Conservation (phyloP, 106 monocot species). For the Allium cepa region DNA sequence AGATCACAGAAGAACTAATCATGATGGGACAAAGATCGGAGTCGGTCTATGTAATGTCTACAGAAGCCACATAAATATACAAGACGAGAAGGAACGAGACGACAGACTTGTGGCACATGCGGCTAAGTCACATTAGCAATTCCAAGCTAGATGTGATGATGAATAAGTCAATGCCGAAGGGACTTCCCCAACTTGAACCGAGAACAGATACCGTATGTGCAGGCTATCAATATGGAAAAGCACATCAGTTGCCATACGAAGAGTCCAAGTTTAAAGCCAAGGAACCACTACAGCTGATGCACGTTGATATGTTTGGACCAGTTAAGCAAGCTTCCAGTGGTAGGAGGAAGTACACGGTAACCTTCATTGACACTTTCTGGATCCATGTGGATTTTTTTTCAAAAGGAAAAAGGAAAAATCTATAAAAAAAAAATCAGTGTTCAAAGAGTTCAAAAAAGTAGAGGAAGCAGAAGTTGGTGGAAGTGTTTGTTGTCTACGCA, state of each 20-base stretch:
- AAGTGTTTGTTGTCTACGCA: neutral
- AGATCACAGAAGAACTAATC: neutral
- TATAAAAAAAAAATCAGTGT: too few relatives aligned
- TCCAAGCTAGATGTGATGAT: neutral
- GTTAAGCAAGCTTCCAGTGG: neutral
- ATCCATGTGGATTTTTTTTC: neutral
- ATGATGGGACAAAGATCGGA: neutral
- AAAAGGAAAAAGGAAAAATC: neutral
- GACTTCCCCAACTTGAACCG: conserved; percentile 1
- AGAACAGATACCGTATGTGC: neutral
- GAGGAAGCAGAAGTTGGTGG: neutral
- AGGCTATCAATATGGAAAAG: neutral
- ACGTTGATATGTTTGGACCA: neutral
- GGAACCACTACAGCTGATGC: neutral
- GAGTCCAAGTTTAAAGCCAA: neutral
- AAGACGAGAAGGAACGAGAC: conserved; percentile 1
- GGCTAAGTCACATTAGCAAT: conserved; percentile 4
- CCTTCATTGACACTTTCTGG: neutral
- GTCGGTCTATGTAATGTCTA: neutral
- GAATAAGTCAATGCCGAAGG: neutral
- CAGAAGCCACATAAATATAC: neutral
- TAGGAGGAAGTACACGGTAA: neutral
- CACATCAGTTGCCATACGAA: neutral
- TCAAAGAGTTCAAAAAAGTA: conserved; percentile 2
- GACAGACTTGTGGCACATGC: neutral